Evolutionary conservation across 768 basidiomycete genomes (phyloP), one percentile per base, ranked within the genome.

Genomic region (Hygrocybe punicea): DNA sequence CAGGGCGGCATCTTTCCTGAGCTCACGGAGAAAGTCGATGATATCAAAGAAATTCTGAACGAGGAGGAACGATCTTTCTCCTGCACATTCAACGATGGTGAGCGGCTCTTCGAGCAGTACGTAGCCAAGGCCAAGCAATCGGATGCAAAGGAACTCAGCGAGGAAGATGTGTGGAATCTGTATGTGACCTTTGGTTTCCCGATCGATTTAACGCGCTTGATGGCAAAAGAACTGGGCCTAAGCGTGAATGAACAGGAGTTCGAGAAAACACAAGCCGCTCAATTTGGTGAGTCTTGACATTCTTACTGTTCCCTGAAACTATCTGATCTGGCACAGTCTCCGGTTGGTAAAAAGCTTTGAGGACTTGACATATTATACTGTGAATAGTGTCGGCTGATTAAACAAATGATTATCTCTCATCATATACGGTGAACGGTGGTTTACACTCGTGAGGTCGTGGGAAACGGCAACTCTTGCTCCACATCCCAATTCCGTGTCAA

Each of bases 151-250:
- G 82, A 85, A 62, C 84, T 99, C 33, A 84, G 77, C 58, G 97
- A 97, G 21, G 89, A 87, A 63, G 96, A 98, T 66, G 92, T 98
- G 35, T 99, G 97, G 97, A 82, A 91, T 29, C 73, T 99, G 51
- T 98, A 98, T 69, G 97, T 98, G 69, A 98, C 96, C 1, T 99
- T 90, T 68, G 97, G 97, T 50, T 99, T 99, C 78, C 97, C 97
- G 0, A 93, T 92, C 42, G 97, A 98, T 68, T 76, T 99, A 48
- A 99, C 96, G 1, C 86, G 89, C 48, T 78, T 99, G 56, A 98
- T 98, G 97, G 96, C 97, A 3, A 91, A 95, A 70, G 97, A 99
- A 67, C 77, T 91, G 33, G 87, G 86, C 2, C 76, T 99, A 44
- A 78, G 76, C 6, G 82, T 98, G 64, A 93, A 98, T 66, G 86